These are phyloP conservation scores for Neurospora hispaniola DNA, from an alignment of 495 filamentous ascomycete genomes.

Conservation along the genomic window DNA sequence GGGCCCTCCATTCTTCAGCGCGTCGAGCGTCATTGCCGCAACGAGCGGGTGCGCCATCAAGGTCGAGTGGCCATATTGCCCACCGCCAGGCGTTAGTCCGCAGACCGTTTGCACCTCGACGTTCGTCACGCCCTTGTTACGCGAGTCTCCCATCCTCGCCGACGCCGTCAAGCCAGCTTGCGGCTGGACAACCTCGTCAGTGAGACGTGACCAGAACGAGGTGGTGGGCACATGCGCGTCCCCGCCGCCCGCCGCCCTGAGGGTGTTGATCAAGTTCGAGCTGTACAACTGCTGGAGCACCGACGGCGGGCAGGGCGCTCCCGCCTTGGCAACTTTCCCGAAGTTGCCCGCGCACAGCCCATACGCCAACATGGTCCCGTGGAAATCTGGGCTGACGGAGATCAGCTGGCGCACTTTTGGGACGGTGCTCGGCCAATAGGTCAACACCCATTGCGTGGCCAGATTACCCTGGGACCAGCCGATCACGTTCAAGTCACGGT, in stretches of 20 bases:
- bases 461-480: constrained; percentile 43
- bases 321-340: constrained; percentile 1
- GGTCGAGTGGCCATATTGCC: constrained; percentile 35
- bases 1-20: constrained; percentile 30
- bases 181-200: constrained; percentile 38
- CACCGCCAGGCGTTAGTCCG: constrained; percentile 22
- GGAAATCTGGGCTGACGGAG: constrained; percentile 36
- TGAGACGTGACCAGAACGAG: constrained; percentile 29
- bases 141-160: constrained; percentile 25
- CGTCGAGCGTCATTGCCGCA: constrained; percentile 34
- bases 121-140: constrained; percentile 34
- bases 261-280: constrained; percentile 26
- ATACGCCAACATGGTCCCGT: constrained; percentile 28
- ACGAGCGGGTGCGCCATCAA: constrained; percentile 34
- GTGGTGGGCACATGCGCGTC: constrained; percentile 43
- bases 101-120: constrained; percentile 34
- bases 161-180: constrained; percentile 33
- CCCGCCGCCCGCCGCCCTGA: constrained; percentile 32
- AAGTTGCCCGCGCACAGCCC: constrained; percentile 11
- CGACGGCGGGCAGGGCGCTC: constrained; percentile 20
- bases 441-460: constrained; percentile 39
- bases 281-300: constrained; percentile 36
- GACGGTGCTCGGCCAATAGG: constrained; percentile 42
- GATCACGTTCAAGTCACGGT: constrained; percentile 27
- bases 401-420: constrained; percentile 29